These are phyloP conservation scores for Coemansia sp. DNA, from an alignment of 192 early-diverging fungal genomes.

Conservation along the genomic window DNA sequence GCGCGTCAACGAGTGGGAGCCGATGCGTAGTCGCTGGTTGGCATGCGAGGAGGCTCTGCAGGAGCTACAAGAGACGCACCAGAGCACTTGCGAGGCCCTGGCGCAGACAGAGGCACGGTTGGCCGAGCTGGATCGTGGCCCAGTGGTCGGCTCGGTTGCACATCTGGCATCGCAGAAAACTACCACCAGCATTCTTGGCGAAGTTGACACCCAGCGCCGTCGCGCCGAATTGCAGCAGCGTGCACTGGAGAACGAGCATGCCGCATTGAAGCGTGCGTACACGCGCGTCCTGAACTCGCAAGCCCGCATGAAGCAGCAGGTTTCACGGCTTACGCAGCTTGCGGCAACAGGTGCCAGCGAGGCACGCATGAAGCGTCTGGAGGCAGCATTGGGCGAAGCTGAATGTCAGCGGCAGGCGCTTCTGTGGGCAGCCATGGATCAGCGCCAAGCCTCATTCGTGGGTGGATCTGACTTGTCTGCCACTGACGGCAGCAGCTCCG, in stretches of 20 bases:
- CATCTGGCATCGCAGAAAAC: conserved; percentile 28
- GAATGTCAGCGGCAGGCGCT: conserved; percentile 52
- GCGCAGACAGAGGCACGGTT: conserved; percentile 40
- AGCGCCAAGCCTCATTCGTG: conserved; percentile 6
- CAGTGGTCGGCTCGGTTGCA: conserved; percentile 12
- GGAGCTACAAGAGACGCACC: conserved; percentile 49
- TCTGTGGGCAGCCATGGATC: conserved; percentile 44
- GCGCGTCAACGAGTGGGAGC: conserved; percentile 42
- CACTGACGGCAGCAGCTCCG: not conserved
- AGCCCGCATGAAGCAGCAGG: conserved; percentile 54
- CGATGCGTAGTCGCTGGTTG: conserved; percentile 45
- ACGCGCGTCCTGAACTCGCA: conserved; percentile 32
- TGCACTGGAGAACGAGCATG: conserved; percentile 37
- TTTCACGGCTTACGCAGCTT: conserved; percentile 46
- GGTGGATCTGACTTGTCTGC: not conserved
- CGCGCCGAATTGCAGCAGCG: conserved; percentile 36
- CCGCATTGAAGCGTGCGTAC: conserved; percentile 39
- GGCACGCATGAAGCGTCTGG: conserved; percentile 44
- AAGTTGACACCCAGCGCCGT: conserved; percentile 43
- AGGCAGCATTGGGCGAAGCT: conserved; percentile 50
- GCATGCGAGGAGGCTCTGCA: conserved; percentile 39
- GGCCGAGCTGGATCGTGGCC: conserved; percentile 30
- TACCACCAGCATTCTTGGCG: conserved; percentile 49
- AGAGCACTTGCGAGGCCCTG: conserved; percentile 40
- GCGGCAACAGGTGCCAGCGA: conserved; percentile 41